These are phyloP conservation scores for Fraxinus nigra DNA, from an alignment of 305 asterid genomes.

Conservation along the genomic window DNA sequence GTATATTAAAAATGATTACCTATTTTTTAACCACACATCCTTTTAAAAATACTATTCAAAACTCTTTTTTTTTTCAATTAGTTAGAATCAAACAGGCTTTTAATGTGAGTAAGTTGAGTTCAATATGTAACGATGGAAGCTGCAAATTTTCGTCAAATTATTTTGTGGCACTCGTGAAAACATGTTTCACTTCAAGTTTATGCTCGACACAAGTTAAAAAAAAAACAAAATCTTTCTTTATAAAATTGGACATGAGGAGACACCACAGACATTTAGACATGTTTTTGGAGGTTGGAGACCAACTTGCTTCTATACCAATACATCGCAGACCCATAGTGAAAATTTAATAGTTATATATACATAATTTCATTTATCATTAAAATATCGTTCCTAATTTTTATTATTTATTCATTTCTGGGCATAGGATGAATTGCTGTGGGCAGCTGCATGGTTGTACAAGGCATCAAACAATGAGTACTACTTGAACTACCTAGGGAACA, in stretches of 20 bases:
- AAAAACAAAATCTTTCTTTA: neutral
- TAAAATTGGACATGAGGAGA: neutral
- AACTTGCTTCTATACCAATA: neutral
- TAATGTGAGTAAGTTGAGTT: neutral
- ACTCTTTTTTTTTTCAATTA: too few relatives aligned
- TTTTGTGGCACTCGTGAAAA: neutral
- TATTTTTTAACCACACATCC: neutral
- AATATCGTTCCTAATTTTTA: neutral
- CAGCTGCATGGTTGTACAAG: slow-evolving; percentile 97
- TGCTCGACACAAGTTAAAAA: neutral
- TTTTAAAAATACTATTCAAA: too few relatives aligned
- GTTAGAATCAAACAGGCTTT: neutral
- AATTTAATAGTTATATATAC: neutral
- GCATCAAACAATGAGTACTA: slow-evolving; percentile 69
- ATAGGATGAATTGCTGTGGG: slow-evolving; percentile 98
- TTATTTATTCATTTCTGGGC: neutral
- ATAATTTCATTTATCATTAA: neutral
- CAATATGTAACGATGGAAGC: neutral
- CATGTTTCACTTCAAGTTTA: neutral
- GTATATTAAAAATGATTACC: too few relatives aligned
- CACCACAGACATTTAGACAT: neutral
- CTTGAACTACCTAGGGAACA: slow-evolving; percentile 74
- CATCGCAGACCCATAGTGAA: neutral
- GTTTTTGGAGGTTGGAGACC: neutral
- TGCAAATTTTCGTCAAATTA: neutral